Conservation (phyloP, 352 stramenopile species). For the Phytopythium boreale region DNA sequence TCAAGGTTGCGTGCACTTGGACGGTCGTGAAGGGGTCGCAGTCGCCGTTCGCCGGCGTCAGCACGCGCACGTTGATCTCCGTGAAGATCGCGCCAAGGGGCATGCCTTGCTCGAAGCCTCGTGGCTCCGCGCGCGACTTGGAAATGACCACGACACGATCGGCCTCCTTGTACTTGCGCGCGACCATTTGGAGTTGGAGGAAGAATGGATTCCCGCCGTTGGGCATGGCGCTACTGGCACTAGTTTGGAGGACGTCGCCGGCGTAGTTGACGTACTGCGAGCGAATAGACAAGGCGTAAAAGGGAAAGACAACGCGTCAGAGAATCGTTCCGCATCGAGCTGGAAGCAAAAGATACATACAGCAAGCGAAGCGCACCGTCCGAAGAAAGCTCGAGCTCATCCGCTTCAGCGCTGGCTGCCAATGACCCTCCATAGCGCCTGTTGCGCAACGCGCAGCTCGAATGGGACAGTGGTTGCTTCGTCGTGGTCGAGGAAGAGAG, state of each 20-base stretch:
- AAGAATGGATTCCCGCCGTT: neutral
- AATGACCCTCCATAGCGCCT: neutral
- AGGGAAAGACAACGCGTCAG: neutral
- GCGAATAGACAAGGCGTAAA: neutral
- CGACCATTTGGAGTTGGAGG: constrained; percentile 1
- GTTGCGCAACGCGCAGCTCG: neutral
- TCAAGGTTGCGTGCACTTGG: neutral
- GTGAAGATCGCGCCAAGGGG: neutral
- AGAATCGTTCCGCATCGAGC: too few species aligned
- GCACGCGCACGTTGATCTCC: constrained; percentile 5
- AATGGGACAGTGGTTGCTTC: neutral
- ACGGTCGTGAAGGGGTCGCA: neutral
- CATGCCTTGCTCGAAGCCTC: neutral
- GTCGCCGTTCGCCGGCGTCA: neutral
- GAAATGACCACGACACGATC: constrained; percentile 4
- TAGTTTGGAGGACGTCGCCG: constrained; percentile 3
- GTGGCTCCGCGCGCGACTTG: neutral
- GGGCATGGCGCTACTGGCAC: neutral
- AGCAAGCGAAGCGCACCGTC: neutral
- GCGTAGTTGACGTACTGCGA: neutral
- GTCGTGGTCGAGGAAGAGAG: neutral
- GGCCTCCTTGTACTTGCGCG: neutral
- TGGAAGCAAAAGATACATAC: neutral
- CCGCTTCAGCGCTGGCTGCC: neutral
- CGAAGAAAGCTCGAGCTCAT: neutral